These are phyloP conservation scores for Radiomyces spectabilis DNA, from an alignment of 192 early-diverging fungal genomes.

Conservation along the genomic window DNA sequence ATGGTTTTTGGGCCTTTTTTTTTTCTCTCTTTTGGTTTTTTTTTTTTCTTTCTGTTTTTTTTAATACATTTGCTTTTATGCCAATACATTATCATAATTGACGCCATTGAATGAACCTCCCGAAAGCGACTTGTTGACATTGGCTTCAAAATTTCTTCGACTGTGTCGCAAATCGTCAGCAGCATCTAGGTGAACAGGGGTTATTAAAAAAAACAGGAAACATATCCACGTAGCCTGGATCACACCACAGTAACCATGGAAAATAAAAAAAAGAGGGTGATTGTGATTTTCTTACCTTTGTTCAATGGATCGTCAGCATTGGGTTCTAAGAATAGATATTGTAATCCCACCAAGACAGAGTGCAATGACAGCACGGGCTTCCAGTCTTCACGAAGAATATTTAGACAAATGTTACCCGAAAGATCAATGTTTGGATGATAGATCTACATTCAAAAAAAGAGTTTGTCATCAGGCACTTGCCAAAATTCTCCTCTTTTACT, in stretches of 20 bases:
- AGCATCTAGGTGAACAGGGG: too few species aligned
- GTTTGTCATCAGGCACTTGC: too few species aligned
- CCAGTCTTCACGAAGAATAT: slow-evolving; percentile 98
- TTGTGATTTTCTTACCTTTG: slow-evolving; percentile 51
- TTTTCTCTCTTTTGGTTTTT: not conserved
- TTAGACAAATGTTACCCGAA: slow-evolving; percentile 93
- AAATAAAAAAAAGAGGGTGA: too few species aligned
- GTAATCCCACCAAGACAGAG: slow-evolving; percentile 83
- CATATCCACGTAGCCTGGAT: too few species aligned
- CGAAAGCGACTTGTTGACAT: slow-evolving; percentile 69
- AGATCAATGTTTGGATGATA: slow-evolving; percentile 98
- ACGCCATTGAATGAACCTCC: slow-evolving; percentile 67
- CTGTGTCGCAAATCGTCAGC: slow-evolving; percentile 74
- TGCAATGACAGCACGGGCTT: slow-evolving; percentile 95
- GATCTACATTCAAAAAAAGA: slow-evolving; percentile 44
- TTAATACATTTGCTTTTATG: not conserved
- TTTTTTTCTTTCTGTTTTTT: not conserved
- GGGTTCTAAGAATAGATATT: slow-evolving; percentile 88
- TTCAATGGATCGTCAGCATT: slow-evolving; percentile 98
- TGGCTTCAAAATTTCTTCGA: slow-evolving; percentile 60
- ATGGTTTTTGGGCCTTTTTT: too few species aligned
- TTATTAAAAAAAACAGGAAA: too few species aligned
- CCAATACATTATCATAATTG: slow-evolving; percentile 60
- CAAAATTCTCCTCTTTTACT: too few species aligned
- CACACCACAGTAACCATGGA: too few species aligned